Evolutionary conservation across 495 filamentous ascomycete species (phyloP), one percentile per base, ranked within the genome.

Genomic region (Daldinia childiae): DNA sequence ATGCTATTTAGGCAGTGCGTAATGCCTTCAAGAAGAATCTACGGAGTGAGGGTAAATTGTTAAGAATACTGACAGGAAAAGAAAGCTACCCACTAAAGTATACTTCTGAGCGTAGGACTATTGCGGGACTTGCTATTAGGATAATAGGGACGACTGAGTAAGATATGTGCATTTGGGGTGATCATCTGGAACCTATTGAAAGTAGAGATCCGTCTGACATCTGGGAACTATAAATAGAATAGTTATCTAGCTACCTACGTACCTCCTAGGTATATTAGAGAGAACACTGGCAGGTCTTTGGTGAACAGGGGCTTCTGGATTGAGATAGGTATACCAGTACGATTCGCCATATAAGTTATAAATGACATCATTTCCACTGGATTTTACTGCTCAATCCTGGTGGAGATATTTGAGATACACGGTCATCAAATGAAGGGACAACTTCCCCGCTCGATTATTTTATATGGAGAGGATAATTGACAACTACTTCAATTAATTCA

Each of bases 281-380:
- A n/a, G n/a, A n/a, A n/a, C 32, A 11, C 32, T 34, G 32, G 9
- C 9, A 34, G 8, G 34, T 12, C 8, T 58, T 15, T 58, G 7
- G 15, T 14, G 30, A 58, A 15, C 11, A 21, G 11, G 9, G 9
- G 9, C 32, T 27, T 11, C 11, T 1, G 0, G 4, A 34, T 39
- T 58, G 29, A 24, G 9, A 21, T 30, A 24, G 9, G 14, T 30
- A 21, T 54, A 27, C 26, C 11, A 29, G 12, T 55, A 15, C 4
- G 6, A 52, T 51, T 62, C 68, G 69, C 24, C 69, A 68, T 72
- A 45, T 9, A 29, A 14, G 59, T 43, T 64, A 26, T 9, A n/a
- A 55, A 72, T 72, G 43, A 59, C 69, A 72, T 64, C 69, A 72
- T 72, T 51, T 39, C 48, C 21, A 56, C 55, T 54, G 27, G 27